Conservation (phyloP, 2,329 filamentous ascomycete genomes). For the Diaporthe citri region DNA sequence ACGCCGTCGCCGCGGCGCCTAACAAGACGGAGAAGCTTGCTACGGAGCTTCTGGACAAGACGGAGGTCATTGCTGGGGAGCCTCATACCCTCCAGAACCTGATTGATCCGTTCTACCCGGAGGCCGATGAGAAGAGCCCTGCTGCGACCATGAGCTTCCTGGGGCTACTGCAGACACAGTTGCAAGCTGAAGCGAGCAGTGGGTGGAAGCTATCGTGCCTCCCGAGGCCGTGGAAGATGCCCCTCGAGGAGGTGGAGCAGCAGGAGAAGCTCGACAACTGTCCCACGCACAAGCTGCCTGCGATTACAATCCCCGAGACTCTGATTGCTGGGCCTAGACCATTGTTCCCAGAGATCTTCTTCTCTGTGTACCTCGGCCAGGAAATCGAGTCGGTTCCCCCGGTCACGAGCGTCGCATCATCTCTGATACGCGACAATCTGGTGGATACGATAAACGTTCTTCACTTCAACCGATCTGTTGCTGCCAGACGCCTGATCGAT, state of each 20-base stretch:
- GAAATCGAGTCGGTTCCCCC: constrained; percentile 90
- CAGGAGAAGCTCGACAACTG: constrained; percentile 70
- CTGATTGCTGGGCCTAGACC: constrained; percentile 80
- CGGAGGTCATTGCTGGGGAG: constrained; percentile 92
- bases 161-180: constrained; percentile 85
- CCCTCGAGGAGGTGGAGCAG: constrained; percentile 70
- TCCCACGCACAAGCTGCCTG: constrained; percentile 82
- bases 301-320: constrained; percentile 79
- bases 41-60: constrained; percentile 87
- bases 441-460: constrained; percentile 95
- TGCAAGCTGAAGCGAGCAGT: constrained; percentile 80
- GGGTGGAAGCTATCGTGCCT: constrained; percentile 81
- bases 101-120: constrained; percentile 85
- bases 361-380: constrained; percentile 91
- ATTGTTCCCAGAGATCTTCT: constrained; percentile 92
- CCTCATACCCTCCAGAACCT: constrained; percentile 86
- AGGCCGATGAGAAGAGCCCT: constrained; percentile 72
- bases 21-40: constrained; percentile 78
- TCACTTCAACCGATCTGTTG: constrained; percentile 89
- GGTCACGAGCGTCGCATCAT: constrained; percentile 80
- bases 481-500: constrained; percentile 91
- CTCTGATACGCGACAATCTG: constrained; percentile 85
- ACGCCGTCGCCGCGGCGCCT: constrained; percentile 82
- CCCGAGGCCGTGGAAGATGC: constrained; percentile 76
- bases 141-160: constrained; percentile 78